phyloP scores from a whole-genome alignment of 1,284 basidiomycete species.

The Ganoderma lingzhi region DNA sequence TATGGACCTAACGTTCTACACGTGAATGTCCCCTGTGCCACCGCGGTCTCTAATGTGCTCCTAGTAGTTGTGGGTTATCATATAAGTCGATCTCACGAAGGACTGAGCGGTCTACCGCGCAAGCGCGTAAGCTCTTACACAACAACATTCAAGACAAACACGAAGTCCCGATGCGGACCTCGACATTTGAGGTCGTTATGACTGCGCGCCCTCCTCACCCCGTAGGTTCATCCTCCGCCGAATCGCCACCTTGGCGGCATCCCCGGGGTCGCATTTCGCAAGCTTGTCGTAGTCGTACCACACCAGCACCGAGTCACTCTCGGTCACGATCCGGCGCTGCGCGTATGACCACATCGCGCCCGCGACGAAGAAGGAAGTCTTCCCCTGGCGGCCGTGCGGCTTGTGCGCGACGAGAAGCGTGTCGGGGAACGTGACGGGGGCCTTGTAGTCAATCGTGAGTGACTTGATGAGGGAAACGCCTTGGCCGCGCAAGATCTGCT shows the following conservation, averaged over 20 bases:
- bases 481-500: slow-evolving; percentile 64
- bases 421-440: slow-evolving; percentile 75
- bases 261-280: slow-evolving; percentile 68
- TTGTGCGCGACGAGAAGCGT: not conserved
- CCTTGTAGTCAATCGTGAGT: slow-evolving; percentile 67
- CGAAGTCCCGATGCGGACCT: too few species aligned
- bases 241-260: slow-evolving; percentile 45
- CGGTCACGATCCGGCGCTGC: slow-evolving; percentile 67
- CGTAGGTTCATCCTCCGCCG: slow-evolving; percentile 38
- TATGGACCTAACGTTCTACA: too few species aligned
- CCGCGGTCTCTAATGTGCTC: too few species aligned
- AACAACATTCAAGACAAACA: too few species aligned
- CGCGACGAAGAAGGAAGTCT: slow-evolving; percentile 55
- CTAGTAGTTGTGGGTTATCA: too few species aligned
- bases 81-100: too few species aligned
- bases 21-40: too few species aligned
- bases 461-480: slow-evolving; percentile 76
- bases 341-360: slow-evolving; percentile 68
- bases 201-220: not conserved
- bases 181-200: not conserved
- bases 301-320: slow-evolving; percentile 68
- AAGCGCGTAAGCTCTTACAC: too few species aligned
- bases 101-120: too few species aligned
- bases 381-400: slow-evolving; percentile 38
- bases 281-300: slow-evolving; percentile 80